A percentile compares a stretch with the other conserved stretches of the same genome.
These are phyloP conservation scores for Exophiala sp. DNA, from an alignment of 2,329 filamentous ascomycete species.

Conservation along the genomic window DNA sequence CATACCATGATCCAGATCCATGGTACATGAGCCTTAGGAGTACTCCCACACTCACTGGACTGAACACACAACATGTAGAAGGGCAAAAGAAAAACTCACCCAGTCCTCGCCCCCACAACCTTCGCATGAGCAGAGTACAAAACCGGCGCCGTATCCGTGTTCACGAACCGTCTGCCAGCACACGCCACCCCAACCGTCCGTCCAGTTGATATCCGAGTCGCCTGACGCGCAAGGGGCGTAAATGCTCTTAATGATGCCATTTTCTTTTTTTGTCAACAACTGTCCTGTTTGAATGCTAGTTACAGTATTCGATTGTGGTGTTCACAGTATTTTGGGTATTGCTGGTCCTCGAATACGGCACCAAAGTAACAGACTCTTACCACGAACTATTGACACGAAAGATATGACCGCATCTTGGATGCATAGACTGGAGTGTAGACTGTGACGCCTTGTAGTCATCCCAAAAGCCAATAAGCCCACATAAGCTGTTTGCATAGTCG, in stretches of 20 bases:
- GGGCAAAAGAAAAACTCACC: constrained; percentile 10
- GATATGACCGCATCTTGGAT: too few relatives aligned
- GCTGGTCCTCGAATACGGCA: too few relatives aligned
- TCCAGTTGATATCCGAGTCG: neutral
- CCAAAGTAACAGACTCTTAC: too few relatives aligned
- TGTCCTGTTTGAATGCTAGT: neutral
- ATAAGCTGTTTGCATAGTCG: too few relatives aligned
- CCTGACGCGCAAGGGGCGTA: neutral
- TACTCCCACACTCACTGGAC: too few relatives aligned
- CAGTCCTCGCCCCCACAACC: constrained; percentile 39
- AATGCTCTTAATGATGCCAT: neutral
- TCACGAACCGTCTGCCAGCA: neutral
- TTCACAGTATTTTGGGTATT: neutral
- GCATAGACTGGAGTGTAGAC: too few relatives aligned
- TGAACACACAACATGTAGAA: too few relatives aligned
- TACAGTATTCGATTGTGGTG: neutral
- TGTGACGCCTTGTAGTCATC: too few relatives aligned
- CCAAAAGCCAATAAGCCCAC: too few relatives aligned
- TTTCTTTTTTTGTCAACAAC: neutral
- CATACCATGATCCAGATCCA: too few relatives aligned
- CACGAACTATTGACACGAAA: too few relatives aligned
- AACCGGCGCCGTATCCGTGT: constrained; percentile 39
- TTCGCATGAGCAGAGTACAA: constrained; percentile 40
- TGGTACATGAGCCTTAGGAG: too few relatives aligned
- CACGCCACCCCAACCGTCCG: neutral